Base-by-base conservation (phyloP, 2,329 filamentous ascomycete genomes). In the Penicillium fuscoglaucum region DNA sequence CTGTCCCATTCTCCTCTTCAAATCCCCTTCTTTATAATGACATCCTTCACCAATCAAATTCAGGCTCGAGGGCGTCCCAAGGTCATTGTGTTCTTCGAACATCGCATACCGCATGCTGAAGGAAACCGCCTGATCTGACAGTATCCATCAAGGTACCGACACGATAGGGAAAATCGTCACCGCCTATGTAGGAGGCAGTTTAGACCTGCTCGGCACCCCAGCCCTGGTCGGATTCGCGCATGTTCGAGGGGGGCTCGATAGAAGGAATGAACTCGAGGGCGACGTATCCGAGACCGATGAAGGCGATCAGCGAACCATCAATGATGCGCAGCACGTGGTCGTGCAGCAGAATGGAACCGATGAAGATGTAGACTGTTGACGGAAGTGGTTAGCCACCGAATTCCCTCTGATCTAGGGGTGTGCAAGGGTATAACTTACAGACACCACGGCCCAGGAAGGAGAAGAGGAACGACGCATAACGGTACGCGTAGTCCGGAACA, bases 381-480 rank as follows among this genome's bases (percentile, higher is more conserved):
- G 43, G 51, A 12, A 28, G 29, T 37, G 33, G 45, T 57, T 47
- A 54, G 53, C 62, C 26, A 61, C 45, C 26, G 44, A 8, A 17
- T 9, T 13, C 6, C 10, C 24, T 28, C 29, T 10, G 19, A 35
- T 28, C 8, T 28, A 21, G 7, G 12, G 1, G 19, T 3, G 0
- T 21, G 17, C n/a, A 19, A 41, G 37, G 8, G n/a, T 24, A 26
- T 31, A 31, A 87, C 91, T 79, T 86, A 96, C 93, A 98, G 75
- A 91, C 83, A 78, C 95, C 95, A 73, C 95, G 92, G 61, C 95
- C 95, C 68, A 98, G 80, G 83, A 99, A 98, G 58, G 91, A 96
- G 83, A 98, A 98, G 78, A 98, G 88, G 83, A 99, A 99, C 12
- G 91, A 96, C 55, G 92, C 93, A 81, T 98, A 96, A 79, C 91